Evolutionary conservation across 2,329 filamentous ascomycete genomes (phyloP).

Genomic region (Fusarium sacchari): DNA sequence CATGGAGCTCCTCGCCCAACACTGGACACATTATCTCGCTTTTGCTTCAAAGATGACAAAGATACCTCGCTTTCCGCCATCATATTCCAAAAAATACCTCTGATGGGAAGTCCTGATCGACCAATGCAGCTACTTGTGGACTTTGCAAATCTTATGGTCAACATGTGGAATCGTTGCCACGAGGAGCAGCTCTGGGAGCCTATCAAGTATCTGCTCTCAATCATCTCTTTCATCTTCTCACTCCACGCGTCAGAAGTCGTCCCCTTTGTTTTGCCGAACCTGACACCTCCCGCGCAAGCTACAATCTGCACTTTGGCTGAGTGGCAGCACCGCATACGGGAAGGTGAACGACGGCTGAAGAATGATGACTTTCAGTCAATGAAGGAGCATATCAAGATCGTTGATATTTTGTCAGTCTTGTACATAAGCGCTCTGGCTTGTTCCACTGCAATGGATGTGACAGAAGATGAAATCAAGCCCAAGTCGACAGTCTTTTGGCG

Average conservation of each 20-base stretch:
- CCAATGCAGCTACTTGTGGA: constrained; percentile 68
- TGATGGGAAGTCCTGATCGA: constrained; percentile 60
- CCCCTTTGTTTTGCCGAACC: constrained; percentile 65
- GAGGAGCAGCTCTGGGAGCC: constrained; percentile 71
- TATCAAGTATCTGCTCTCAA: constrained; percentile 71
- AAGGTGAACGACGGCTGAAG: constrained; percentile 58
- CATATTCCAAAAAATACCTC: constrained; percentile 73
- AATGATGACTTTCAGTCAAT: constrained; percentile 52
- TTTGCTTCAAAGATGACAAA: constrained; percentile 72
- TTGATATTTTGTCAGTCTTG: constrained; percentile 72
- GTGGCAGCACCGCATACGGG: constrained; percentile 61
- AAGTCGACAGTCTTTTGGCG: constrained; percentile 69
- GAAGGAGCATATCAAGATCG: constrained; percentile 68
- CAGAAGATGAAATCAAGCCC: constrained; percentile 45
- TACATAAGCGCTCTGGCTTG: constrained; percentile 71
- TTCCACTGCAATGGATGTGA: constrained; percentile 50
- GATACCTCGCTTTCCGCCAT: constrained; percentile 71
- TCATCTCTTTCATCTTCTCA: constrained; percentile 71
- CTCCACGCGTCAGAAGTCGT: constrained; percentile 69
- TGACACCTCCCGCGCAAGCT: constrained; percentile 65
- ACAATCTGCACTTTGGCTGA: constrained; percentile 70
- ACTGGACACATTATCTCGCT: constrained; percentile 73
- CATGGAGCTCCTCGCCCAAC: constrained; percentile 70
- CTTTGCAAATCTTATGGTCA: constrained; percentile 71
- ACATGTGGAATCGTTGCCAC: constrained; percentile 75